phyloP scores from a whole-genome alignment of 371 early-diverging fungal genomes.

The Mucor plumbeus region DNA sequence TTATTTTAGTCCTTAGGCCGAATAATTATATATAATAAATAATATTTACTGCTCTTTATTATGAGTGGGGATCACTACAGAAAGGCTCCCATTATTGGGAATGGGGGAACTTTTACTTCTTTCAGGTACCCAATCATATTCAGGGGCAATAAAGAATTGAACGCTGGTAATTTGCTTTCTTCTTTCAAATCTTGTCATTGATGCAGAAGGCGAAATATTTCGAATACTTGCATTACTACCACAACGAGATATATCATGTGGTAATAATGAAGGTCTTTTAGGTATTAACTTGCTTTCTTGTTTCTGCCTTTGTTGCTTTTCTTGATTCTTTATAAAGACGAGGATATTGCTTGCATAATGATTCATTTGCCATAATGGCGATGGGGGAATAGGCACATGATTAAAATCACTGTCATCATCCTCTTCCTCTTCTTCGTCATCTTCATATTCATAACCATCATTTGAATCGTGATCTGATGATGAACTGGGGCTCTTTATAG shows the following conservation, averaged over 20 bases:
- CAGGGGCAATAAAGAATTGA: slow-evolving; percentile 21
- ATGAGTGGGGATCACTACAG: background rate
- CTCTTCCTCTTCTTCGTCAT: background rate
- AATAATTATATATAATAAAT: background rate
- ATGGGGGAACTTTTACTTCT: background rate
- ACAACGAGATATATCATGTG: slow-evolving; percentile 11
- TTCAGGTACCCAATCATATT: slow-evolving; percentile 14
- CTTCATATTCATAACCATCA: background rate
- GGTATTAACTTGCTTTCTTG: background rate
- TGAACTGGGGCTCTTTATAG: background rate
- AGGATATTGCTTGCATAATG: background rate
- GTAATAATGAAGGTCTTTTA: background rate
- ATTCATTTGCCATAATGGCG: slow-evolving; percentile 19
- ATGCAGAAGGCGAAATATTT: slow-evolving; percentile 12
- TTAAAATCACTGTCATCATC: background rate
- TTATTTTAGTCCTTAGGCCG: background rate
- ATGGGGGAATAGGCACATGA: background rate
- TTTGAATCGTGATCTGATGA: background rate
- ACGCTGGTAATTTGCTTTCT: slow-evolving; percentile 25
- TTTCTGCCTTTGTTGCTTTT: background rate
- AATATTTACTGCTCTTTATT: background rate
- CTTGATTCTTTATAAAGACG: background rate
- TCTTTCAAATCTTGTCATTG: slow-evolving; percentile 15
- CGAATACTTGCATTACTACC: slow-evolving; percentile 15
- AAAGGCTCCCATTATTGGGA: background rate